Evolutionary conservation across 495 filamentous ascomycete species (phyloP).

Genomic region (Xylaria flabelliformis): DNA sequence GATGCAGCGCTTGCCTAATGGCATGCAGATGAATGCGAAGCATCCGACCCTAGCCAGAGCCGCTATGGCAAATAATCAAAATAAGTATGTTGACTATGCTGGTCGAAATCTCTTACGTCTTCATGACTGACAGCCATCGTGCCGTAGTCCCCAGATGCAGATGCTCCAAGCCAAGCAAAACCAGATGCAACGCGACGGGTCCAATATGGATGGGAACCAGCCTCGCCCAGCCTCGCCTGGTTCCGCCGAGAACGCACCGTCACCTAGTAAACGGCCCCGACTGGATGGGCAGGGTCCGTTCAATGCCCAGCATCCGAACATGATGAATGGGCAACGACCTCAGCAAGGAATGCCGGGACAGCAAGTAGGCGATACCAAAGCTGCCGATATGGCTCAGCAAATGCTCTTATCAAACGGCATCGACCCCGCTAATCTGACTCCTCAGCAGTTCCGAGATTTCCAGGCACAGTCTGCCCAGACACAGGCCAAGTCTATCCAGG

Average conservation of each 20-base stretch:
- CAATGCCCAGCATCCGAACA: slow-evolving; percentile 69
- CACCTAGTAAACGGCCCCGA: slow-evolving; percentile 90
- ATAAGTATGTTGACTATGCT: slow-evolving; percentile 60
- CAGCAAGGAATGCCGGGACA: slow-evolving; percentile 74
- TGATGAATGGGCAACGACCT: slow-evolving; percentile 80
- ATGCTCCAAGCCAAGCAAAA: slow-evolving; percentile 67
- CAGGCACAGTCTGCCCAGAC: slow-evolving; percentile 61
- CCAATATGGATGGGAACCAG: slow-evolving; percentile 85
- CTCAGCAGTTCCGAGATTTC: slow-evolving; percentile 78
- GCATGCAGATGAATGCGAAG: slow-evolving; percentile 52
- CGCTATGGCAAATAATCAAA: slow-evolving; percentile 79
- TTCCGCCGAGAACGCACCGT: slow-evolving; percentile 85
- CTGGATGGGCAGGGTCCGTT: slow-evolving; percentile 72
- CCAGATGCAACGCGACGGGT: slow-evolving; percentile 84
- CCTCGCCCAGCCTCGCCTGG: slow-evolving; percentile 81
- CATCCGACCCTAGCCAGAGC: slow-evolving; percentile 68
- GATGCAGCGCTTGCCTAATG: slow-evolving; percentile 63
- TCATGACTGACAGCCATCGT: slow-evolving; percentile 34
- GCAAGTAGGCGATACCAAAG: slow-evolving; percentile 65
- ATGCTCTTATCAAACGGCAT: slow-evolving; percentile 80
- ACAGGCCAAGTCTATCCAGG: slow-evolving; percentile 82
- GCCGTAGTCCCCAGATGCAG: slow-evolving; percentile 69
- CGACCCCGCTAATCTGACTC: slow-evolving; percentile 73
- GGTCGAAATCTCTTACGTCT: not conserved
- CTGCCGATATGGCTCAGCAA: slow-evolving; percentile 53